phyloP scores from a whole-genome alignment of 1,284 basidiomycete genomes.

The Veloboletus limbatus region DNA sequence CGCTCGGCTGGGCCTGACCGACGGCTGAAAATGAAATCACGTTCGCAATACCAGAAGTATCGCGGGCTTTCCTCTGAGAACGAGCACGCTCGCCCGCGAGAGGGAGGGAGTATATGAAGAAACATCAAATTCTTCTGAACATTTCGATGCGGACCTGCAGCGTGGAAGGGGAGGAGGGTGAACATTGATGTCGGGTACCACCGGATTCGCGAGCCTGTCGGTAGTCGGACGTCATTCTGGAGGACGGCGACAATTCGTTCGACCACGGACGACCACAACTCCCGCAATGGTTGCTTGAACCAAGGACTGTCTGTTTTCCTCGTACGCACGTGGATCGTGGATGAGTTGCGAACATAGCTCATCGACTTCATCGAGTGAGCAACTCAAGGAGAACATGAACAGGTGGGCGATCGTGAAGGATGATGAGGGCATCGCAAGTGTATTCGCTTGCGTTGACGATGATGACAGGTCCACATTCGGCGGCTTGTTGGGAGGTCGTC shows the following conservation, averaged over 20 bases:
- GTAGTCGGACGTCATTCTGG: background rate
- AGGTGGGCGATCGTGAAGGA: too few species aligned
- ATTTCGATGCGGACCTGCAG: conserved; percentile 33
- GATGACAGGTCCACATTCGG: background rate
- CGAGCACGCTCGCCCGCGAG: conserved; percentile 18
- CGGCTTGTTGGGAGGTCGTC: too few species aligned
- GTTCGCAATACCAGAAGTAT: too few species aligned
- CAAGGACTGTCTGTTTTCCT: background rate
- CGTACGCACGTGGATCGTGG: background rate
- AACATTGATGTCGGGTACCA: conserved; percentile 43
- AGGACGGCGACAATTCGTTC: background rate
- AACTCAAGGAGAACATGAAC: too few species aligned
- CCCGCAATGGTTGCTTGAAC: background rate
- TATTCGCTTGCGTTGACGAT: background rate
- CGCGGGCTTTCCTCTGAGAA: too few species aligned
- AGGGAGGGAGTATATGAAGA: conserved; percentile 41
- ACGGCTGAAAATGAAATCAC: conserved; percentile 28
- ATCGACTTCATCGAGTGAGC: background rate
- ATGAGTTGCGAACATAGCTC: background rate
- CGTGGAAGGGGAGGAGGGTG: conserved; percentile 40
- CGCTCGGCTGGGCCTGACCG: too few species aligned
- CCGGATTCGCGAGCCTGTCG: conserved; percentile 40
- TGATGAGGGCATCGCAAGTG: background rate
- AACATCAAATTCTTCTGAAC: conserved; percentile 26
- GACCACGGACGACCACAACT: background rate